Evolutionary conservation across 177 flowering plant species (phyloP), one percentile per base, ranked within the genome.

Genomic region (Tripterygium wilfordii): DNA sequence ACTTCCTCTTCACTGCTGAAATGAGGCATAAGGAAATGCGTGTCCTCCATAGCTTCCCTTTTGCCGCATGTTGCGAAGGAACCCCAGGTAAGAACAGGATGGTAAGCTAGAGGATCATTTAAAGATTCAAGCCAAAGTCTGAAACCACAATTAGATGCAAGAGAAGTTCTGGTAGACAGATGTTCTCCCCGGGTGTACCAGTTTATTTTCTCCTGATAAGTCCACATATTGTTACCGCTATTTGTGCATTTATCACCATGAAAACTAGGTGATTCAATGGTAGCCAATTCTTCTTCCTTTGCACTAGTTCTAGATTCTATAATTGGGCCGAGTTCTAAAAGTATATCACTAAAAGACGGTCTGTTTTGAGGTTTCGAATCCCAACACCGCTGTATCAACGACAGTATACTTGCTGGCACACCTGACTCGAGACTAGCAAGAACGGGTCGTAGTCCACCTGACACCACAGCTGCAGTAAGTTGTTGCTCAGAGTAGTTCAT

Each of bases 401-500:
- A 74, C 46, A 67, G 56, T 21, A 92, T 50, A 39, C 53, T 57
- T 47, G 42, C 54, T 41, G 95, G 79, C 10, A 72, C 77, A 53
- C 82, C 83, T 4, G 70, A 63, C 32, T 69, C 75, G 10, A 53
- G 49, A 65, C 74, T 65, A 40, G 88, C 80, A 49, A 85, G 82
- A 70, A 46, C 77, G 23, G 98, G 96, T 29, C 96, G 75, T 61
- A 91, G 51, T 53, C 80, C 83, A 60, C 74, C 82, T 53, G 94
- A 80, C 20, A 79, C 94, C 36, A 92, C 81, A 48, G 96, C 94
- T 31, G 88, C 82, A 45, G 96, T 85, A 40, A 92, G 98, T 73
- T 80, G 80, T 72, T 92, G 98, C 68, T 88, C 96, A 35, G 92
- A 80, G 52, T 92, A 88, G 62, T 69, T 88, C 96, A 92, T 92